Evolutionary conservation across 1,284 basidiomycete species (phyloP).

Genomic region (Trametes versicolor): DNA sequence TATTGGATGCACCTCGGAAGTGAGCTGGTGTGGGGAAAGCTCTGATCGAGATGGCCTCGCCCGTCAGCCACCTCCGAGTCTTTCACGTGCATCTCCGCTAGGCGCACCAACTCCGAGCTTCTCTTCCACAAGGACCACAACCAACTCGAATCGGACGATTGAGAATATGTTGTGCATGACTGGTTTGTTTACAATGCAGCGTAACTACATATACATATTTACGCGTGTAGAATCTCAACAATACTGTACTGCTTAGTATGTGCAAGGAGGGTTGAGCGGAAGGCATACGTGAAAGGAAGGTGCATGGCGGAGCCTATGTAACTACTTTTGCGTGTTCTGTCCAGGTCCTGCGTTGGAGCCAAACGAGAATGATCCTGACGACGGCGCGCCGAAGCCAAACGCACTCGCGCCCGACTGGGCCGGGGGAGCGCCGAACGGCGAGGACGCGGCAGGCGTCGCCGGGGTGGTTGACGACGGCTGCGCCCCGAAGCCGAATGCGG

Average conservation of each 20-base stretch:
- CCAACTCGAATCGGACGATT: too few relatives aligned
- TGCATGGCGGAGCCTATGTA: conserved; percentile 14
- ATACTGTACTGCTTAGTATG: conserved; percentile 4
- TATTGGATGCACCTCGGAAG: too few relatives aligned
- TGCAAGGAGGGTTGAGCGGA: conserved; percentile 11
- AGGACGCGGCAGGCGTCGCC: conserved; percentile 17
- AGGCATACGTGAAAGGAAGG: conserved; percentile 4
- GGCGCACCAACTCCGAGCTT: not conserved
- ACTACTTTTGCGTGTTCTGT: conserved; percentile 38
- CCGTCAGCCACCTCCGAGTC: not conserved
- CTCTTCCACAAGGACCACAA: too few relatives aligned
- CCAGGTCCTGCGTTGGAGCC: conserved; percentile 31
- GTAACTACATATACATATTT: conserved; percentile 21
- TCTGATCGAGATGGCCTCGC: not conserved
- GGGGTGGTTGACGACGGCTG: conserved; percentile 14
- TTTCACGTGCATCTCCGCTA: not conserved
- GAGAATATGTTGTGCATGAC: not conserved
- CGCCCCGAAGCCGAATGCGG: conserved; percentile 25
- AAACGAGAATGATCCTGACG: conserved; percentile 47
- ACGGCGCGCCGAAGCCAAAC: conserved; percentile 27
- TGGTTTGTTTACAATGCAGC: conserved; percentile 21
- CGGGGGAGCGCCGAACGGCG: conserved; percentile 25
- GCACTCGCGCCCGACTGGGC: conserved; percentile 35
- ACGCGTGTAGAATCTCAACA: conserved; percentile 12
- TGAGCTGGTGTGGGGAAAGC: not conserved